phyloP scores from a whole-genome alignment of 306 rosid genomes.

The Prinsepia uniflora region DNA sequence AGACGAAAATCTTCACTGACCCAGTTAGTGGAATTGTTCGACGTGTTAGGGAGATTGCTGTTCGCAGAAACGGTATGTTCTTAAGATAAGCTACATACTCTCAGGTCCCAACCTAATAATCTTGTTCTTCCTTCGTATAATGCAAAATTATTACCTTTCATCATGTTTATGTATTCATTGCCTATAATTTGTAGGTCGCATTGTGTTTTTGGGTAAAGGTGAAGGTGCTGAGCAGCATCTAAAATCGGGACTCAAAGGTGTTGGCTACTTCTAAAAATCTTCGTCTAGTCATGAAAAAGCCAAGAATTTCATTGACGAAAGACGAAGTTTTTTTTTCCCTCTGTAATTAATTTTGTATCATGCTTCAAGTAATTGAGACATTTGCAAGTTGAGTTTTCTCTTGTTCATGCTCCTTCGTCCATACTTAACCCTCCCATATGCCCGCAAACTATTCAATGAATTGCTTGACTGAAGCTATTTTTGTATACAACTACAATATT shows the following conservation, averaged over 20 bases:
- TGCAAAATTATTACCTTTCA: not conserved
- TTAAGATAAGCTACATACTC: not conserved
- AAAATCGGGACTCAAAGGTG: constrained; percentile 35
- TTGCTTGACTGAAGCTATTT: no score
- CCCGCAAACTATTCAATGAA: no score
- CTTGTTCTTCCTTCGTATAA: not conserved
- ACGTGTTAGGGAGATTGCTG: constrained; percentile 66
- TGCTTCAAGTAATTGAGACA: not conserved
- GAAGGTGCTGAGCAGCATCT: constrained; percentile 37
- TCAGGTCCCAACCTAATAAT: not conserved
- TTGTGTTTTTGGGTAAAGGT: constrained; percentile 63
- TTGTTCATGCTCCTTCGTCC: no score
- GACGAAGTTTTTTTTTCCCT: not conserved
- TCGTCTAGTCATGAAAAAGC: not conserved
- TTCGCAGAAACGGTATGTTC: constrained; percentile 65
- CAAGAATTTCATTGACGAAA: not conserved
- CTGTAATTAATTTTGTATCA: not conserved
- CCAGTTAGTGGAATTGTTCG: constrained; percentile 69
- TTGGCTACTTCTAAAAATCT: constrained; percentile 55
- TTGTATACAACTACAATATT: no score
- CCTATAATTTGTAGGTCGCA: constrained; percentile 52
- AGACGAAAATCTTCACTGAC: constrained; percentile 69
- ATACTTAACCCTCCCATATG: no score
- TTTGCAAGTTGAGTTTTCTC: not conserved
- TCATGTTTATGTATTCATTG: constrained; percentile 8